Conservation (phyloP, 2,329 filamentous ascomycete species). For the Metarhizium guizhouense region DNA sequence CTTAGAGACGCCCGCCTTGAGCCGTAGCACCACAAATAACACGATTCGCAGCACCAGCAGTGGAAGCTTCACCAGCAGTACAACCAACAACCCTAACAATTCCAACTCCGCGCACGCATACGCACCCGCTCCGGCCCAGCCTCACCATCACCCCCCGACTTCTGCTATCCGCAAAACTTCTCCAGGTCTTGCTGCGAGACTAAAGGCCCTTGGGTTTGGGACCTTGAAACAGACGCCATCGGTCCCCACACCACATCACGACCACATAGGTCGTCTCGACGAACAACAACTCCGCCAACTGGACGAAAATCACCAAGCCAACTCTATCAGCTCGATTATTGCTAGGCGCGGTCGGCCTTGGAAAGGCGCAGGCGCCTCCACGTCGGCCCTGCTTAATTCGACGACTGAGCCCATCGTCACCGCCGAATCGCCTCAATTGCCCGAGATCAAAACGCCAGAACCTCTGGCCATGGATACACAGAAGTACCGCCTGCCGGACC, state of each 20-base stretch:
- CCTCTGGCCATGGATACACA: slow-evolving; percentile 59
- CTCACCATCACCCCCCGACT: slow-evolving; percentile 17
- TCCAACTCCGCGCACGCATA: slow-evolving; percentile 12
- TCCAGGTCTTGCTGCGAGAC: slow-evolving; percentile 54
- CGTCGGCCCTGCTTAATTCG: slow-evolving; percentile 19
- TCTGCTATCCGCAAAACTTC: slow-evolving; percentile 46
- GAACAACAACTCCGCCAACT: slow-evolving; percentile 62
- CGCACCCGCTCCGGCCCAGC: slow-evolving; percentile 11
- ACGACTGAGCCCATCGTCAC: slow-evolving; percentile 14
- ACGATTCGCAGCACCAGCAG: slow-evolving; percentile 3
- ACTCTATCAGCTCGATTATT: slow-evolving; percentile 40
- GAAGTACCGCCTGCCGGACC: slow-evolving; percentile 67
- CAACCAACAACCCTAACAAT: slow-evolving; percentile 1
- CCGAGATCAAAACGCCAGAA: slow-evolving; percentile 41
- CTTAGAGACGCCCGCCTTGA: slow-evolving; percentile 7
- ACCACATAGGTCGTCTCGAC: slow-evolving; percentile 57
- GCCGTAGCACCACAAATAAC: slow-evolving; percentile 5
- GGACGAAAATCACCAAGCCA: slow-evolving; percentile 42
- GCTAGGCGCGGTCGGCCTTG: slow-evolving; percentile 62
- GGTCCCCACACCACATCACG: slow-evolving; percentile 20
- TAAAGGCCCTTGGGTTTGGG: slow-evolving; percentile 56
- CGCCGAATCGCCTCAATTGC: slow-evolving; percentile 30
- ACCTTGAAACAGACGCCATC: slow-evolving; percentile 27
- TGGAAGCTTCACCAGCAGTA: slow-evolving; percentile 1
- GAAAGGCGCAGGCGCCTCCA: slow-evolving; percentile 50